phyloP scores from a whole-genome alignment of 148 eudicot genomes.

The Nepenthes mirabilis region DNA sequence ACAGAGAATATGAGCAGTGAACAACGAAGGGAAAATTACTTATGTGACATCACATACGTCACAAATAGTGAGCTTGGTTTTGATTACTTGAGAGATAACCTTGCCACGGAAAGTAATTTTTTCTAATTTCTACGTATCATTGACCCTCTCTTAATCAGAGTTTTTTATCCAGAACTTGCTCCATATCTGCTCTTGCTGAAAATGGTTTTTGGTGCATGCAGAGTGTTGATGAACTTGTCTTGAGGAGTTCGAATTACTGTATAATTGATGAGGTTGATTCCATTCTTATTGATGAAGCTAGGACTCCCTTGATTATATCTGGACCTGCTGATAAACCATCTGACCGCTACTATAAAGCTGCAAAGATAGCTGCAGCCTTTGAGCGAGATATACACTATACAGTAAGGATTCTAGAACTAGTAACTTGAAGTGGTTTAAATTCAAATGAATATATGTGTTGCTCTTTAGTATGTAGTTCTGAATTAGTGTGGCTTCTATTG shows the following conservation, averaged over 20 bases:
- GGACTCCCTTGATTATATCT: constrained; percentile 96
- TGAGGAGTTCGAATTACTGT: constrained; percentile 84
- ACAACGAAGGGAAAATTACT: constrained; percentile 85
- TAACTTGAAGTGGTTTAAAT: neutral
- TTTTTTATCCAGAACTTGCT: constrained; percentile 7
- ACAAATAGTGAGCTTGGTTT: constrained; percentile 99
- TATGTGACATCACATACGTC: constrained; percentile 91
- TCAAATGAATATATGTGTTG: neutral
- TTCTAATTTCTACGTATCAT: neutral
- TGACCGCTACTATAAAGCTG: constrained; percentile 97
- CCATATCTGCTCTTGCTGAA: constrained; percentile 10
- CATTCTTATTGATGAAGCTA: constrained; percentile 96
- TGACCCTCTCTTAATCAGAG: neutral
- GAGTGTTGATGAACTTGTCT: constrained; percentile 89
- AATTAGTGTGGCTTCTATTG: too few relatives aligned
- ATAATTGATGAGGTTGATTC: constrained; percentile 99
- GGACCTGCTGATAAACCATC: constrained; percentile 99
- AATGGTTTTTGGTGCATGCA: constrained; percentile 28
- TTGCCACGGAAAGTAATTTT: constrained; percentile 92
- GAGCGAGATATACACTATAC: constrained; percentile 95
- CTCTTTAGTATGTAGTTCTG: too few relatives aligned
- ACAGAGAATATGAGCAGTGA: constrained; percentile 99
- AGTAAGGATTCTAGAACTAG: constrained; percentile 23
- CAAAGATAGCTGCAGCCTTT: constrained; percentile 90
- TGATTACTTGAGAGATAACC: constrained; percentile 98